Conservation (phyloP, 2,329 filamentous ascomycete species). For the Acephala macrosclerotiorum region DNA sequence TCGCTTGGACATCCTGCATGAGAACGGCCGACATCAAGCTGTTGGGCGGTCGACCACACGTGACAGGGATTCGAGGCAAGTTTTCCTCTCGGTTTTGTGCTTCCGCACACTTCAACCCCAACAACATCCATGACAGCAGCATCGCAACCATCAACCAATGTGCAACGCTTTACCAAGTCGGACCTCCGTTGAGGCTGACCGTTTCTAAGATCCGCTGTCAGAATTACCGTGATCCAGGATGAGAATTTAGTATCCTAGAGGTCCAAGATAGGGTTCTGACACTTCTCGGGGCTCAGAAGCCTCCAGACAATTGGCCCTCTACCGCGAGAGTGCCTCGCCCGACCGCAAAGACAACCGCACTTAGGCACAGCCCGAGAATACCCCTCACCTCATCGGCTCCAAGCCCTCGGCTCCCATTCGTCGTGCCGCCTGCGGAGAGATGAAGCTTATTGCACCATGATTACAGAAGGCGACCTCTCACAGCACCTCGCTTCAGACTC, state of each 20-base stretch:
- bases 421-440: not conserved
- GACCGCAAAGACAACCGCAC: not conserved
- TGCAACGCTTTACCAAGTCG: not conserved
- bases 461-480: not conserved
- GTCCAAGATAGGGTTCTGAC: slow-evolving; percentile 1
- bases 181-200: slow-evolving; percentile 9
- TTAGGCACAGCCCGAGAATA: slow-evolving; percentile 1
- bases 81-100: not conserved
- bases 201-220: not conserved
- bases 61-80: slow-evolving; percentile 1
- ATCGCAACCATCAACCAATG: not conserved
- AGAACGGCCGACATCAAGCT: not conserved
- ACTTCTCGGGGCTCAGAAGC: not conserved
- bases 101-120: not conserved
- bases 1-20: not conserved
- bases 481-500: not conserved
- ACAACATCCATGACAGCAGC: not conserved
- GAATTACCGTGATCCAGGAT: not conserved
- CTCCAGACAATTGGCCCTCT: not conserved
- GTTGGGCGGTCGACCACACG: not conserved
- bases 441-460: slow-evolving; percentile 3
- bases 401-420: not conserved
- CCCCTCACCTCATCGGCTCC: slow-evolving; percentile 3
- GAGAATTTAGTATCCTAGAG: not conserved
- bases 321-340: slow-evolving; percentile 1